Percentiles rank a stretch among this genome's conserved stretches.
phyloP scores from a whole-genome alignment of 345 rosid genomes.

The Eutrema heterophyllum region DNA sequence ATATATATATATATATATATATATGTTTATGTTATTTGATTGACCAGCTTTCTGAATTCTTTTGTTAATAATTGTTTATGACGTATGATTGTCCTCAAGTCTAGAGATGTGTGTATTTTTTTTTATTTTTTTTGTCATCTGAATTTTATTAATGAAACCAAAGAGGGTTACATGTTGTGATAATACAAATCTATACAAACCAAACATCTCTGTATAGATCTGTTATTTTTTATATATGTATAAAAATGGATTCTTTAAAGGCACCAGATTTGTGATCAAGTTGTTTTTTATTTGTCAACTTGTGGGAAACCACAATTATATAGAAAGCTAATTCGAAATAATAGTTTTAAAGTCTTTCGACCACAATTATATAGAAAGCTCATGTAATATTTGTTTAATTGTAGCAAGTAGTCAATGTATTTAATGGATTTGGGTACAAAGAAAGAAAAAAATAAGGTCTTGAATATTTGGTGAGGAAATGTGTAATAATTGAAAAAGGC shows the following conservation, averaged over 20 bases:
- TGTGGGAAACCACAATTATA: not conserved
- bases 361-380: no score
- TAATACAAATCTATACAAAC: no score
- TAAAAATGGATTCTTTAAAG: not conserved
- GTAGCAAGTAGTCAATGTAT: not conserved
- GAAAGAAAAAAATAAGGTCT: not conserved
- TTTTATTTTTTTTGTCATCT: no score
- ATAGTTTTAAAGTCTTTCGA: not conserved
- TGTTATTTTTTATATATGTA: not conserved
- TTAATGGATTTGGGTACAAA: not conserved
- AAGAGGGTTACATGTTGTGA: no score
- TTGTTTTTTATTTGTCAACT: not conserved
- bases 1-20: no score
- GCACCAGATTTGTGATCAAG: not conserved
- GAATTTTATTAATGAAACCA: no score
- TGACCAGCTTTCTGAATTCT: not conserved
- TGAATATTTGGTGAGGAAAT: not conserved
- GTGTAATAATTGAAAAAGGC: not conserved
- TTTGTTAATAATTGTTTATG: not conserved
- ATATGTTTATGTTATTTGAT: not conserved
- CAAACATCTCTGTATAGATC: not conserved
- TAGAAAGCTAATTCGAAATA: not conserved
- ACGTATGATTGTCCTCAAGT: not conserved
- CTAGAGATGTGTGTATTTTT: not conserved
- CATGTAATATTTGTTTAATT: not conserved